Evolutionary conservation across 2,329 filamentous ascomycete genomes (phyloP), one percentile per base, ranked within the genome.

Genomic region (Mycocentrospora acerina): DNA sequence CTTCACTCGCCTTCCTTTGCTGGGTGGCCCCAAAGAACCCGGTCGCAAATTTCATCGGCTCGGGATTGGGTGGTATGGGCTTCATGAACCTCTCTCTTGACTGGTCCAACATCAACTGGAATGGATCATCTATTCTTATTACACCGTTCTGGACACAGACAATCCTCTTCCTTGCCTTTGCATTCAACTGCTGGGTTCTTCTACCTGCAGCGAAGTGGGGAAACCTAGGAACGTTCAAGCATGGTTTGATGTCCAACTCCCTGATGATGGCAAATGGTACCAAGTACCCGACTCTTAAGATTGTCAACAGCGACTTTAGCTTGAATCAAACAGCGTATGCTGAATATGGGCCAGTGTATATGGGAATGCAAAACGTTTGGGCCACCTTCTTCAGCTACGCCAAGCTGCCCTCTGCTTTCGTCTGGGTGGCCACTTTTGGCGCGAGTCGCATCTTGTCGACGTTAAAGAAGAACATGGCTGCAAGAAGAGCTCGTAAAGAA

Each of bases 41-140:
- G 2, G 70, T 75, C 1, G 79, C 78, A 44, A 83, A 82, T 51
- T 83, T 82, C 48, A 64, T 83, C 13, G 79, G 80, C 1, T 74
- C 75, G 4, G 80, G 80, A 0, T 71, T 81, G n/a, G 79, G 80
- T 4, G 79, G 79, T 4, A 81, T 82, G 76, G 79, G 78, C 0
- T 74, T 82, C 42, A 60, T 83, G 25, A 83, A 82, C 41, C 63
- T 82, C 2, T 76, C 74, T 2, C 63, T 83, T 13, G 76, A 83
- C 49, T 83, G 79, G 79, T 79, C 79, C 3, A 82, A 78, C 44
- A 74, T 83, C 35, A 72, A 74, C n/a, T 50, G 46, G 46, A 74
- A 73, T 17, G 69, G 70, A 15, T 40, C 43, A 1, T 42, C 55
- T 29, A 71, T 68, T 0, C 69, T 72, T 37, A 50, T 82, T 46